These are phyloP conservation scores for Rhizopogon salebrosus DNA, from an alignment of 768 basidiomycete species.

Conservation along the genomic window DNA sequence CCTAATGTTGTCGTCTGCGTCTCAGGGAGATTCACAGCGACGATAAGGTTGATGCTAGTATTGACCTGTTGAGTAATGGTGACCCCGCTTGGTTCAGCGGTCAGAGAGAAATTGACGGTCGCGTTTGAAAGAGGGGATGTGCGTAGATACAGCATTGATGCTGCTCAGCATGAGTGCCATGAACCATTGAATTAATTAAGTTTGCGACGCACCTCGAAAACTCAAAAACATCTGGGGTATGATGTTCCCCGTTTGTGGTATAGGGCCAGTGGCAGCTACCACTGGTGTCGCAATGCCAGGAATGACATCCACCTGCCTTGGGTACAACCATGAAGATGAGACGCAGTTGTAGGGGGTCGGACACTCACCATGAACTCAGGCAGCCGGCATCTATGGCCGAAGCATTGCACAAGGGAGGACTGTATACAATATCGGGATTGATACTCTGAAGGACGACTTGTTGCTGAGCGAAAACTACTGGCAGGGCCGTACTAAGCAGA, in stretches of 20 bases:
- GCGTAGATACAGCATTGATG: slow-evolving; percentile 38
- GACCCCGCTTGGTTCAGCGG: slow-evolving; percentile 31
- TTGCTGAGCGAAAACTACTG: slow-evolving; percentile 12
- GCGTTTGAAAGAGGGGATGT: slow-evolving; percentile 45
- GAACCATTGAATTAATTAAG: slow-evolving; percentile 4
- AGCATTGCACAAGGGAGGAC: slow-evolving; percentile 17
- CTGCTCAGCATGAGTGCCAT: slow-evolving; percentile 17
- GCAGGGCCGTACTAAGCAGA: slow-evolving; percentile 1
- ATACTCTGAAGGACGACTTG: slow-evolving; percentile 18
- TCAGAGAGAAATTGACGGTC: slow-evolving; percentile 46
- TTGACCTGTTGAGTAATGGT: slow-evolving; percentile 33
- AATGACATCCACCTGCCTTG: slow-evolving; percentile 17
- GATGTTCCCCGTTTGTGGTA: slow-evolving; percentile 34
- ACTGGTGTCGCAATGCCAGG: slow-evolving; percentile 9
- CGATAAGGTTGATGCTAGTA: slow-evolving; percentile 34
- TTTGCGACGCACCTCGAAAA: slow-evolving; percentile 39
- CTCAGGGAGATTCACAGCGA: slow-evolving; percentile 35
- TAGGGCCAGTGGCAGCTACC: slow-evolving; percentile 38
- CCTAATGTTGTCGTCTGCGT: slow-evolving; percentile 36
- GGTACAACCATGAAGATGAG: neutral
- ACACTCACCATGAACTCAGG: slow-evolving; percentile 21
- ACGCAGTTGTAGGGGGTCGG: neutral
- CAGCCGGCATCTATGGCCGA: slow-evolving; percentile 11
- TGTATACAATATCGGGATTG: slow-evolving; percentile 22
- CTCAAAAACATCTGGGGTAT: slow-evolving; percentile 55